Evolutionary conservation across 495 filamentous ascomycete genomes (phyloP), one percentile per base, ranked within the genome.

Genomic region (Physcia stellaris): DNA sequence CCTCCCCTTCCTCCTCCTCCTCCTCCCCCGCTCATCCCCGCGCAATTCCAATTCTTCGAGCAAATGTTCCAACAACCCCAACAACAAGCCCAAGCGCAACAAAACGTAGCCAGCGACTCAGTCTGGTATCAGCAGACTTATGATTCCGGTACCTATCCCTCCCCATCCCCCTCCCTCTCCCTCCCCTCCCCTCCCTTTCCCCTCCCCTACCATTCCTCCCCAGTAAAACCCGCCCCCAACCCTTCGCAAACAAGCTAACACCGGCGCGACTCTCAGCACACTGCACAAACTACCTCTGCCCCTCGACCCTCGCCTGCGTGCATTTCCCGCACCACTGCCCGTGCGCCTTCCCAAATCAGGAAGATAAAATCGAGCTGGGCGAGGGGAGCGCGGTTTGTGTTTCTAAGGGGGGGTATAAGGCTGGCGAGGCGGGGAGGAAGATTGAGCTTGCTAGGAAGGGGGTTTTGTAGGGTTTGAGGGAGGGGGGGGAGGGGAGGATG

Each of bases 251-350:
- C n/a, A n/a, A 26, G 10, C 39, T 7, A 39, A 17, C 23, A 24
- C 7, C 43, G 29, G 27, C 4, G 32, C 20, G 41, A 15, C 21
- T 42, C 22, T 44, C 31, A 81, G 74, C 80, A 6, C 75, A 72
- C 53, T 95, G 86, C 64, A 71, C 79, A 42, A 83, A 86, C 49
- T 95, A 93, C 54, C 74, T 94, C 43, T 83, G 67, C 2, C 88
- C 82, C 35, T 75, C 69, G 24, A 95, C 86, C 53, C 95, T 98
- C 47, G 82, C 70, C 4, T 95, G 86, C 63, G 86, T 95, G 2
- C 76, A 83, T 53, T 84, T 92, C 67, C 86, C 86, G 6, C 86
- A 93, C 58, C 86, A 95, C 60, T 95, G 86, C 55, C 86, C 86
- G 5, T 95, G 86, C 58, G 66, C 84, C 2, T 86, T 81, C 62